Evolutionary conservation across 2,329 filamentous ascomycete species (phyloP).

Genomic region (Passalora sequoiae): DNA sequence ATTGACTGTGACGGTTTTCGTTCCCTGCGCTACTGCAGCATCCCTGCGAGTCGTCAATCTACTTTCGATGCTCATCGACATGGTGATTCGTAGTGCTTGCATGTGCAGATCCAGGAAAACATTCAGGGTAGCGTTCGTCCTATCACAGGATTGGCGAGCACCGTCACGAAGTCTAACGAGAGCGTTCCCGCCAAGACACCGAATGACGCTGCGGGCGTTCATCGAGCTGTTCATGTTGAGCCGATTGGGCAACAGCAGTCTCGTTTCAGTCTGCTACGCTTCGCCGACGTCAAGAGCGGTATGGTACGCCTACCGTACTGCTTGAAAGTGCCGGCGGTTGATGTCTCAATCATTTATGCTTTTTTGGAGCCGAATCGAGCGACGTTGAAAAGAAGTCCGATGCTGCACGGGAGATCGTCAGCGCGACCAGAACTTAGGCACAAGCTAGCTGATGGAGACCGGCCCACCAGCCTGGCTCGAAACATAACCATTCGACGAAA

Average conservation of each 20-base stretch:
- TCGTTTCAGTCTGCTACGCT: no score
- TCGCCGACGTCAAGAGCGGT: no score
- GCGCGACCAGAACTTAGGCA: neutral
- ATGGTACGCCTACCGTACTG: no score
- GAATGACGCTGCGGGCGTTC: neutral
- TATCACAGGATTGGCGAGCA: neutral
- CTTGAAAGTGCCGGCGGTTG: no score
- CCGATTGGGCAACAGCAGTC: no score
- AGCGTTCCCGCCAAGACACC: neutral
- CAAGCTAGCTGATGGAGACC: neutral
- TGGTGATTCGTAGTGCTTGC: neutral
- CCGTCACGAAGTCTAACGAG: neutral
- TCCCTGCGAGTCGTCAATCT: neutral
- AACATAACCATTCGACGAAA: neutral
- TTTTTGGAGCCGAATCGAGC: neutral
- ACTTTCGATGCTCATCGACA: neutral
- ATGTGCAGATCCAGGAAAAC: neutral
- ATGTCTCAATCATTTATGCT: no score
- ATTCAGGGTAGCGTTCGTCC: neutral
- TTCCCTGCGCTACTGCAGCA: neutral
- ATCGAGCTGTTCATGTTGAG: no score
- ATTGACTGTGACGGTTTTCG: no score
- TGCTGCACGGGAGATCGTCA: neutral
- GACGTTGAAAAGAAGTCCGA: neutral
- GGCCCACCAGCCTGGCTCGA: neutral